Evolutionary conservation across 768 basidiomycete genomes (phyloP), one percentile per base, ranked within the genome.

Genomic region (Imleria badia): DNA sequence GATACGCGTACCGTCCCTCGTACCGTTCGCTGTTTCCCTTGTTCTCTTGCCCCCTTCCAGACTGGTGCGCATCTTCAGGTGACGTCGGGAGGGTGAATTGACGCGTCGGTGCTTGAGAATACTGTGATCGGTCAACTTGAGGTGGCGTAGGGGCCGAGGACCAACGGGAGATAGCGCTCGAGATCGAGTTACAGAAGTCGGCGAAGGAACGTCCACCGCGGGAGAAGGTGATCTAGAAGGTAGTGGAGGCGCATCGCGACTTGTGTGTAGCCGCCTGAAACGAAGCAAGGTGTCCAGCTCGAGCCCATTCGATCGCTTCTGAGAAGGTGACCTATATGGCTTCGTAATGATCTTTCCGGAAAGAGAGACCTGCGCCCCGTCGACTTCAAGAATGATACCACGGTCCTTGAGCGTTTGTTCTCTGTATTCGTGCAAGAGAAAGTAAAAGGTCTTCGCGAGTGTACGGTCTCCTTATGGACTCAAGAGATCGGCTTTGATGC

Each of bases 371-470:
- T 49, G 62, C 22, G 49, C 20, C 30, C 59, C 60, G 54, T 73
- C 72, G 10, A 65, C 44, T 44, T 75, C 69, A 54, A 74, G 69
- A 48, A 78, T 71, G 47, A 75, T 78, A n/a, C 77, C 79, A 62
- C 81, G 76, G 43, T 83, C 79, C 63, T 81, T 75, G 62, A 84
- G 72, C 1, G 75, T 74, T 51, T 81, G 83, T 61, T 91, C 86
- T 54, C 89, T 82, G 63, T 92, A 89, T 69, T 81, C 81, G 38
- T 82, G 76, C 19, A 96, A 80, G 35, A 96, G 80, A 66, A 87
- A 92, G 66, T 94, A 96, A 70, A 94, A 94, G 0, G 89, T 90
- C 67, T 95, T 95, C 11, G 91, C 88, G 55, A 91, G 81, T 10
- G 82, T 81, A 13, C 88, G 88, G 48, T 81, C 75, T 19, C 86